Evolutionary conservation across 306 rosid species (phyloP).

Genomic region (apple (Malus domestica)): DNA sequence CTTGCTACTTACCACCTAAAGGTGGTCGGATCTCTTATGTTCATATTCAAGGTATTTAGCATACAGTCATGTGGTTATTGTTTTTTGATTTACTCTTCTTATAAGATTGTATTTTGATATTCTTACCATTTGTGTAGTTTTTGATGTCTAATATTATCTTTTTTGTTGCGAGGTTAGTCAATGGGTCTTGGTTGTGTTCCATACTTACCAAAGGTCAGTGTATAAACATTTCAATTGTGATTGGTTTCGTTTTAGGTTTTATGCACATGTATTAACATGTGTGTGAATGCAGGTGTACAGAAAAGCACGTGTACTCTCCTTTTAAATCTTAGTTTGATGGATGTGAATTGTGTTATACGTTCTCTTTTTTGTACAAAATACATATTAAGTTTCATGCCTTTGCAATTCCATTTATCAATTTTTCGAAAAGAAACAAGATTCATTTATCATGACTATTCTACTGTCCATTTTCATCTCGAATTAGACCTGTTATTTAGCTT

Average conservation of each 20-base stretch:
- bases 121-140: constrained; percentile 8
- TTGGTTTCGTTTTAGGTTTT: background rate
- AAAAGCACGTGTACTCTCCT: background rate
- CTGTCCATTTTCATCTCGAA: background rate
- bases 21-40: constrained; percentile 97
- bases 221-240: background rate
- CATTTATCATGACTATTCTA: background rate
- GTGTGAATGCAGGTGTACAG: background rate
- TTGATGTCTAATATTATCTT: constrained; percentile 23
- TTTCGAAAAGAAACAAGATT: background rate
- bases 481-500: background rate
- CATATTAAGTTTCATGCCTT: background rate
- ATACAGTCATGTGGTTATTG: background rate
- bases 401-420: background rate
- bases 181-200: constrained; percentile 97
- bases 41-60: constrained; percentile 79
- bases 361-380: background rate
- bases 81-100: background rate
- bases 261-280: background rate
- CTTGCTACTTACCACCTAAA: constrained; percentile 85
- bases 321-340: background rate
- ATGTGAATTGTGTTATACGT: background rate
- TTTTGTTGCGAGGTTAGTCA: constrained; percentile 62
- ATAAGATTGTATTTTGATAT: background rate
- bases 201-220: constrained; percentile 88